Evolutionary conservation across 75 land plant species (phyloP).

Genomic region (Larix kaempferi): DNA sequence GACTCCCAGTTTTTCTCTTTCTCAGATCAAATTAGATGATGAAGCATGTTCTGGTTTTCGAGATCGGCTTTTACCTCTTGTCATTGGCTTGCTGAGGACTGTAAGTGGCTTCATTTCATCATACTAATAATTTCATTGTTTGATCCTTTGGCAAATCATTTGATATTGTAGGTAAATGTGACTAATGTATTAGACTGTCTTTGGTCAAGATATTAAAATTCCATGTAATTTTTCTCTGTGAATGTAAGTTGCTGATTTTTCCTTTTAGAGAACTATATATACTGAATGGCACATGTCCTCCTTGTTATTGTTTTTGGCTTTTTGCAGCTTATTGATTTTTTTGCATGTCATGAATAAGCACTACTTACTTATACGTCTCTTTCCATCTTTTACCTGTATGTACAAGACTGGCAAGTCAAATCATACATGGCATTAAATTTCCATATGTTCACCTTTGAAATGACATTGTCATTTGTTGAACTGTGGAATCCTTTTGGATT

Average conservation of each 20-base stretch:
- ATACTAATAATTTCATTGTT: background rate
- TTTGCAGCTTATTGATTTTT: background rate
- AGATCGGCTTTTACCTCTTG: conserved; percentile 85
- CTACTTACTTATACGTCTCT: background rate
- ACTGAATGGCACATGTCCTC: background rate
- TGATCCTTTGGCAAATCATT: background rate
- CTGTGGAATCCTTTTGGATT: background rate
- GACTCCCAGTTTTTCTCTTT: background rate
- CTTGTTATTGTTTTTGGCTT: background rate
- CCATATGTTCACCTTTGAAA: background rate
- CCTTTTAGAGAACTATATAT: background rate
- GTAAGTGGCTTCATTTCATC: conserved; percentile 40
- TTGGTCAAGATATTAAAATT: conserved; percentile 1
- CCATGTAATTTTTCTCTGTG: background rate
- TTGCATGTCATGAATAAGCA: background rate
- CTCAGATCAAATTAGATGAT: conserved; percentile 65
- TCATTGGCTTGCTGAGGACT: conserved; percentile 89
- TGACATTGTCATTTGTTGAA: background rate
- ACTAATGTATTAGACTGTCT: background rate
- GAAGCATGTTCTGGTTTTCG: conserved; percentile 60
- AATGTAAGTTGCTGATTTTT: background rate
- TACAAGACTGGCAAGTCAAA: background rate
- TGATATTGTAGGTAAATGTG: background rate
- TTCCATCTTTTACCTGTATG: background rate
- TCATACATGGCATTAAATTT: background rate